Evolutionary conservation across 2,329 filamentous ascomycete genomes (phyloP).

Genomic region (Fusarium haematococcum): DNA sequence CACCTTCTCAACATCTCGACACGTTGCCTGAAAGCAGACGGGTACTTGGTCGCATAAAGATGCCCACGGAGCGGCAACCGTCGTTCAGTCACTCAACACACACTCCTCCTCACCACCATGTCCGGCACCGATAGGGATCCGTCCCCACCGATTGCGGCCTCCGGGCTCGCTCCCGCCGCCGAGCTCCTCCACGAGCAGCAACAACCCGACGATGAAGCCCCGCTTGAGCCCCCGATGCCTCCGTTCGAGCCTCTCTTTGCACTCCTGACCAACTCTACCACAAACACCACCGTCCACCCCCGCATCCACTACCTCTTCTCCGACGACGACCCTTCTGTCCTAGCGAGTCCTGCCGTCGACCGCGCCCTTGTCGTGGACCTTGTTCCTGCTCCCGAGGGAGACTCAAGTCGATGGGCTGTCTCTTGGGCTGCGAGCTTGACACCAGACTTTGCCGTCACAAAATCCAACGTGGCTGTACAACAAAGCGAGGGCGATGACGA

Average conservation of each 20-base stretch:
- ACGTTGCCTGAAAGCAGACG: constrained; percentile 7
- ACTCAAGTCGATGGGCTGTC: constrained; percentile 64
- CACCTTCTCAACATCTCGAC: constrained; percentile 6
- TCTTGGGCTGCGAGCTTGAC: constrained; percentile 78
- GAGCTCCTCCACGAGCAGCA: constrained; percentile 21
- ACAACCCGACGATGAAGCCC: constrained; percentile 19
- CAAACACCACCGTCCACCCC: constrained; percentile 82
- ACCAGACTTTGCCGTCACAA: constrained; percentile 75
- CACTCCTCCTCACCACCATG: constrained; percentile 29
- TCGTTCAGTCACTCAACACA: constrained; percentile 23
- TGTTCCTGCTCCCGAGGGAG: constrained; percentile 49
- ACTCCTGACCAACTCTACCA: constrained; percentile 81
- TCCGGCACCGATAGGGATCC: constrained; percentile 40
- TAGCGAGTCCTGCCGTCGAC: constrained; percentile 72
- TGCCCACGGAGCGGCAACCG: constrained; percentile 33
- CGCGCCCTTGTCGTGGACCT: constrained; percentile 70
- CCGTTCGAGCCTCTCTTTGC: constrained; percentile 86
- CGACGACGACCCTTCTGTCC: constrained; percentile 85
- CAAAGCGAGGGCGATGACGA: constrained; percentile 52
- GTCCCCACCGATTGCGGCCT: constrained; percentile 33
- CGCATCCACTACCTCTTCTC: constrained; percentile 92
- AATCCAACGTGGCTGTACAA: constrained; percentile 56
- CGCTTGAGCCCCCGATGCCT: constrained; percentile 42
- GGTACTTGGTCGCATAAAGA: constrained; percentile 23
- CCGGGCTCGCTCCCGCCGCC: constrained; percentile 25